A percentile compares a stretch with the other conserved stretches of the same genome.
Evolutionary conservation across 78 protist genomes (phyloP).

Genomic region (Dictyostelium capitatum): DNA sequence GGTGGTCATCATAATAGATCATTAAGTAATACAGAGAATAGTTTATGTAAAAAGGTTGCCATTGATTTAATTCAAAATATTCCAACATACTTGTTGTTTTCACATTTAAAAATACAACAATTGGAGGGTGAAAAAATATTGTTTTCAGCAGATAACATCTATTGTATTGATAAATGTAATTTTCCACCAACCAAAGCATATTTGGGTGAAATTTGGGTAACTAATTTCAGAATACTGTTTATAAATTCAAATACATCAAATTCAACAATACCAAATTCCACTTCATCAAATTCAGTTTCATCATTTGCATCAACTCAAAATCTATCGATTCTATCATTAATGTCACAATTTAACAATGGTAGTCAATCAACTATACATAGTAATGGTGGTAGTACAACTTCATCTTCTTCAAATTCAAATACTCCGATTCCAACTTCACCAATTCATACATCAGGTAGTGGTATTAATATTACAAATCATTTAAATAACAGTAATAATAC

Average conservation of each 20-base stretch:
- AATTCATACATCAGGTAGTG: slow-evolving; percentile 4
- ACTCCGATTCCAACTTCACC: slow-evolving; percentile 31
- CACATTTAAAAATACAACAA: slow-evolving; percentile 47
- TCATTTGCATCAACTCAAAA: slow-evolving; percentile 33
- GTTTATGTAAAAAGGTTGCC: slow-evolving; percentile 61
- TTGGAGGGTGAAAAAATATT: slow-evolving; percentile 37
- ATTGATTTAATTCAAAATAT: slow-evolving; percentile 68
- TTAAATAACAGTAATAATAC: neutral
- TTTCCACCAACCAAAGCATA: slow-evolving; percentile 63
- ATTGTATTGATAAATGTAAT: slow-evolving; percentile 69
- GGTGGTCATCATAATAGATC: neutral
- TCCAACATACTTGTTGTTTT: slow-evolving; percentile 41
- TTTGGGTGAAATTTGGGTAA: slow-evolving; percentile 72
- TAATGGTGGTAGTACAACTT: slow-evolving; percentile 7
- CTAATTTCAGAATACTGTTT: slow-evolving; percentile 64
- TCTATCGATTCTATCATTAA: neutral
- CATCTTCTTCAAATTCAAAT: neutral
- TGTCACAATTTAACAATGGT: neutral
- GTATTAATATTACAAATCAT: neutral
- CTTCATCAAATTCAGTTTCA: slow-evolving; percentile 32
- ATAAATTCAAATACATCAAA: slow-evolving; percentile 33
- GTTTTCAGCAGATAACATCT: slow-evolving; percentile 55
- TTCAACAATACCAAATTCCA: neutral
- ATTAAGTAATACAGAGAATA: slow-evolving; percentile 29
- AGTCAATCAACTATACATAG: neutral